These are phyloP conservation scores for Glebionis coronaria DNA, from an alignment of 129 eudicot genomes.

Conservation along the genomic window DNA sequence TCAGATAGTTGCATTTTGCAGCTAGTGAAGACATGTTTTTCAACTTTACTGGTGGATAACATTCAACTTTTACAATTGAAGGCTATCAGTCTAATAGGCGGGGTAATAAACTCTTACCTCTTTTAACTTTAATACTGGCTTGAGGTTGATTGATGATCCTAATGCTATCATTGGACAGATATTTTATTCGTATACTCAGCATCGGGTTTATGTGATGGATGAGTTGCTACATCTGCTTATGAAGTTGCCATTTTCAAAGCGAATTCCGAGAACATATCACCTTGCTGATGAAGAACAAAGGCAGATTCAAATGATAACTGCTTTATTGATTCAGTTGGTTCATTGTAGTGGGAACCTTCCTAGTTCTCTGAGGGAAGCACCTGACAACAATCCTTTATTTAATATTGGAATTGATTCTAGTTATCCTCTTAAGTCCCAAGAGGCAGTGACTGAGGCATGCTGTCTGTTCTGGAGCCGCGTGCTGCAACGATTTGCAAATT, in stretches of 20 bases:
- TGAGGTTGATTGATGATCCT: constrained; percentile 16
- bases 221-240: constrained; percentile 74
- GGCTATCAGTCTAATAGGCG: constrained; percentile 84
- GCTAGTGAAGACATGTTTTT: constrained; percentile 72
- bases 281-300: constrained; percentile 96
- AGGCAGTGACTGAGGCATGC: constrained; percentile 87
- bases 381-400: constrained; percentile 40
- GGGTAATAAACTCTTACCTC: constrained; percentile 46
- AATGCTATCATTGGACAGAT: constrained; percentile 43
- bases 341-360: constrained; percentile 96
- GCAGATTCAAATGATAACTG: constrained; percentile 88
- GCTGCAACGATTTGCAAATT: constrained; percentile 79
- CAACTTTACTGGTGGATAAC: constrained; percentile 85
- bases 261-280: constrained; percentile 76
- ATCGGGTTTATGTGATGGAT: constrained; percentile 81
- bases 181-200: constrained; percentile 72
- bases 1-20: constrained; percentile 97
- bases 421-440: constrained; percentile 72
- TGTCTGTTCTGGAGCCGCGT: constrained; percentile 91
- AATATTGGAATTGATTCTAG: constrained; percentile 64
- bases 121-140: constrained; percentile 16
- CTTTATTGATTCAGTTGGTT: constrained; percentile 79
- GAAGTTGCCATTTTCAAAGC: constrained; percentile 78
- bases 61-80: constrained; percentile 91
- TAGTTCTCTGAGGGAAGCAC: constrained; percentile 60